Conservation (phyloP, 2,329 filamentous ascomycete genomes). For the Hymenoscyphus scutula region DNA sequence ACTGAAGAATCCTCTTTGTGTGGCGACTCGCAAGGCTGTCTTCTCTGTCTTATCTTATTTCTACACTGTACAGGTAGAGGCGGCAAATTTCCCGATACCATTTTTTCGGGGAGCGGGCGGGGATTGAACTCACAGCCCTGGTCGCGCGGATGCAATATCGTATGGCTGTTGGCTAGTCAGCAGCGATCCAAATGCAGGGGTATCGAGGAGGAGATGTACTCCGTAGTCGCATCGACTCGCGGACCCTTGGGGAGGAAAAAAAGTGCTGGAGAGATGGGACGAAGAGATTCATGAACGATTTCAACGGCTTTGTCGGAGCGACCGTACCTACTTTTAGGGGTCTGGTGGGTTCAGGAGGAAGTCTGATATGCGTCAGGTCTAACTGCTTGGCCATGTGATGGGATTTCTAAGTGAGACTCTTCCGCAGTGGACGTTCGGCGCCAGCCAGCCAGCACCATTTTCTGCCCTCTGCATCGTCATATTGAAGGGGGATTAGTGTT, state of each 20-base stretch:
- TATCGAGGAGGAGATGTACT: background rate
- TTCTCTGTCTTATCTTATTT: conserved; percentile 21
- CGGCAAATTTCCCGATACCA: conserved; percentile 25
- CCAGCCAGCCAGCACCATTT: background rate
- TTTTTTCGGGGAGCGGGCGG: conserved; percentile 17
- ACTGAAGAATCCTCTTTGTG: background rate
- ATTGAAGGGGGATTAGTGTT: background rate
- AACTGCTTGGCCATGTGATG: background rate
- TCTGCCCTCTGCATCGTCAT: background rate
- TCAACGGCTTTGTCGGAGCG: too few relatives aligned
- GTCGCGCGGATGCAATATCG: background rate
- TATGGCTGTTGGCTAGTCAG: conserved; percentile 20
- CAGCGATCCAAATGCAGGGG: conserved; percentile 10
- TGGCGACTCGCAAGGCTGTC: conserved; percentile 6
- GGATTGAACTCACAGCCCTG: background rate
- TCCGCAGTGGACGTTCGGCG: background rate
- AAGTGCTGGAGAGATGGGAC: too few relatives aligned
- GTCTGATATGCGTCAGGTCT: background rate
- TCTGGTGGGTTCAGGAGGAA: background rate
- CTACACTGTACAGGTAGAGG: too few relatives aligned
- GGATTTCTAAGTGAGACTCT: background rate
- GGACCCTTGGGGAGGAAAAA: too few relatives aligned
- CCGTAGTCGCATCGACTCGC: too few relatives aligned
- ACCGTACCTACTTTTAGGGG: background rate
- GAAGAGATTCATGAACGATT: too few relatives aligned